Conservation (phyloP, 169 alveolate species). For the Amoebophrya sp. region DNA sequence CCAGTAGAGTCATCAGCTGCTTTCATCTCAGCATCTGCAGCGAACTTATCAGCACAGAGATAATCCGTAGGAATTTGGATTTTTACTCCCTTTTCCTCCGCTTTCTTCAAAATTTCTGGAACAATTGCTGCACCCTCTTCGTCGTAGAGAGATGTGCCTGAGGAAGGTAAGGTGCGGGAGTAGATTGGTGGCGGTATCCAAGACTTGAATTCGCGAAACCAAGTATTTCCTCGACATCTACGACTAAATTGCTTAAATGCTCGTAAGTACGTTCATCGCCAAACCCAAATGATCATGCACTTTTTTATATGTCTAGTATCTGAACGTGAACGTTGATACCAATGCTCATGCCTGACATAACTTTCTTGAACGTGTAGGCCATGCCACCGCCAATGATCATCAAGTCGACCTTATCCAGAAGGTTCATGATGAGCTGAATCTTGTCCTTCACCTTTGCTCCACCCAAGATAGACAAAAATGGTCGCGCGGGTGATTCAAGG, state of each 20-base stretch:
- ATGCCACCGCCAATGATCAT: slow-evolving; percentile 96
- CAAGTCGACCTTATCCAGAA: slow-evolving; percentile 81
- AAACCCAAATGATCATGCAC: too few species aligned
- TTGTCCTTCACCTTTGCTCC: slow-evolving; percentile 97
- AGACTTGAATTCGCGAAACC: too few species aligned
- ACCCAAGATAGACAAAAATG: slow-evolving; percentile 91
- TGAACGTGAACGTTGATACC: slow-evolving; percentile 58
- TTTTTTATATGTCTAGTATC: too few species aligned
- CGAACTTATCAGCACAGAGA: background rate
- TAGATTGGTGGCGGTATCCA: too few species aligned
- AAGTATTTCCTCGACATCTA: too few species aligned
- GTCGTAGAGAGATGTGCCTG: slow-evolving; percentile 79
- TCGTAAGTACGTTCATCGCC: too few species aligned
- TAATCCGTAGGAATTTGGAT: slow-evolving; percentile 24
- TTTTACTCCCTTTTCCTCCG: slow-evolving; percentile 76
- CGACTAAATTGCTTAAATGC: too few species aligned
- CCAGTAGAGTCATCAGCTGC: background rate
- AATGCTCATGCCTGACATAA: slow-evolving; percentile 65
- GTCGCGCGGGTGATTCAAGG: slow-evolving; percentile 88
- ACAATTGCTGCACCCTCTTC: slow-evolving; percentile 86
- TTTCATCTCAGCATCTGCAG: background rate
- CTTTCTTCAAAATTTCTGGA: slow-evolving; percentile 77
- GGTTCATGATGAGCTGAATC: slow-evolving; percentile 77
- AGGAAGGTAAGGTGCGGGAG: too few species aligned
- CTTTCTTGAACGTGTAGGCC: slow-evolving; percentile 93